Evolutionary conservation across 2,329 filamentous ascomycete species (phyloP).

Genomic region (Cercospora berteroae): DNA sequence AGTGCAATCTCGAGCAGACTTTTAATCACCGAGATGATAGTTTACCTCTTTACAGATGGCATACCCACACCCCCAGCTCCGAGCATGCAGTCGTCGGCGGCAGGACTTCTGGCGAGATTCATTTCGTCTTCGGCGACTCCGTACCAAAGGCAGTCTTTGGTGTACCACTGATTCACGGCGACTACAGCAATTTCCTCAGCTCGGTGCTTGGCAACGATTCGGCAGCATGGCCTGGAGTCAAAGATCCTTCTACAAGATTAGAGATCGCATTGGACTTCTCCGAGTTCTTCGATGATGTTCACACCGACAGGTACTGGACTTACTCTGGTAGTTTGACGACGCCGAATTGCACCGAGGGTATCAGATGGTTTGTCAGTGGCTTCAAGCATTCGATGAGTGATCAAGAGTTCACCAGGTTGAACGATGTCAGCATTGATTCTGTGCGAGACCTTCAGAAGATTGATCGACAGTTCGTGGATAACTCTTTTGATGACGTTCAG

Average conservation of each 20-base stretch:
- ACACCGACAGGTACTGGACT: constrained; percentile 39
- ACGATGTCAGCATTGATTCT: neutral
- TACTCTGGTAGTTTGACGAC: constrained; percentile 50
- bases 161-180: neutral
- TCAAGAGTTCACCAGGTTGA: neutral
- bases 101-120: neutral
- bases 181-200: neutral
- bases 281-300: neutral
- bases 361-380: constrained; percentile 44
- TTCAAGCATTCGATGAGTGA: neutral
- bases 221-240: neutral
- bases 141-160: neutral
- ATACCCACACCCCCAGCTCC: neutral
- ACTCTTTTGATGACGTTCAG: neutral
- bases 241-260: neutral
- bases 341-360: constrained; percentile 49
- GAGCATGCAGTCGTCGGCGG: neutral
- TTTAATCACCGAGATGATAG: neutral
- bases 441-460: neutral
- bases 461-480: neutral
- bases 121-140: neutral
- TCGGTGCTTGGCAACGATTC: neutral
- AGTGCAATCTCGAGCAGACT: neutral
- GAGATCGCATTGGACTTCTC: neutral
- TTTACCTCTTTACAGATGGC: neutral